Percentiles rank a stretch among this genome's conserved stretches.
phyloP scores from a whole-genome alignment of 305 asterid species.

The Solanum hybrid region DNA sequence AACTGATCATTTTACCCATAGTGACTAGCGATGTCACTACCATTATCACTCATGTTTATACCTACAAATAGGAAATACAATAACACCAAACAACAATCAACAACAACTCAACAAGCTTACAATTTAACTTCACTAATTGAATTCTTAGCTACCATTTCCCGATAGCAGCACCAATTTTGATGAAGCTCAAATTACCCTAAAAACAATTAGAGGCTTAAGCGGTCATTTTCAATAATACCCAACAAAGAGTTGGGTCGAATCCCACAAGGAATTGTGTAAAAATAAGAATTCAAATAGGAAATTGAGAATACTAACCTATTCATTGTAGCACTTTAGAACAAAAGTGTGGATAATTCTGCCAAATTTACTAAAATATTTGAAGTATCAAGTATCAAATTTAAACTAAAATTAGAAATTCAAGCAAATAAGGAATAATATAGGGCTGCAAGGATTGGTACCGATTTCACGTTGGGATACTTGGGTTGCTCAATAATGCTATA shows the following conservation, averaged over 20 bases:
- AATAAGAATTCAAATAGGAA: neutral
- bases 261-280: neutral
- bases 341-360: too few relatives aligned
- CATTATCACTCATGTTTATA: neutral
- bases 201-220: neutral
- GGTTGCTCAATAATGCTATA: neutral
- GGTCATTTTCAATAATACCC: neutral
- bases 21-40: neutral
- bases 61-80: neutral
- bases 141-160: neutral
- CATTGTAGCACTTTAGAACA: neutral
- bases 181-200: neutral
- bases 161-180: too few relatives aligned
- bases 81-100: neutral
- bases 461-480: neutral
- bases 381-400: neutral
- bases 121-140: neutral
- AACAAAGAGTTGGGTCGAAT: neutral
- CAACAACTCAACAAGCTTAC: neutral
- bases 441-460: neutral
- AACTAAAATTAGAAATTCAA: neutral
- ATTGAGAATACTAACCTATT: neutral
- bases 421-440: neutral
- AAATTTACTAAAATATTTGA: too few relatives aligned
- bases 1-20: neutral